These are phyloP conservation scores for Termitomyces bulborhizus DNA, from an alignment of 768 basidiomycete genomes.

Conservation along the genomic window DNA sequence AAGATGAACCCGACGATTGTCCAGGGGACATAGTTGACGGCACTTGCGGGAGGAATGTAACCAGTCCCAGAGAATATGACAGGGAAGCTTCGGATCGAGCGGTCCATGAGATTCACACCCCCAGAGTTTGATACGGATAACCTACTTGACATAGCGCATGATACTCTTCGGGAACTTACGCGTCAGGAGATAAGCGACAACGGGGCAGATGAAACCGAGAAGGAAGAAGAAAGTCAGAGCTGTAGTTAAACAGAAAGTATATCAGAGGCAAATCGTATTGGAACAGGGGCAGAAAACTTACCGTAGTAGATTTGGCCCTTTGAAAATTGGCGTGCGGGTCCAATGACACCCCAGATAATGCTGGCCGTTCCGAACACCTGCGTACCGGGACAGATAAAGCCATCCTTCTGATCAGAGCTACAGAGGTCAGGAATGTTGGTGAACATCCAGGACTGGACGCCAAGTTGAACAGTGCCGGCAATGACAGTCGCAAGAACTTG, in stretches of 20 bases:
- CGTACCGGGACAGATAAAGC: conserved; percentile 66
- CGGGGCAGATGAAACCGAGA: conserved; percentile 58
- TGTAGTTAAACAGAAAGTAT: conserved; percentile 13
- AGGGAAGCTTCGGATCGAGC: conserved; percentile 30
- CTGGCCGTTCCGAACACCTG: conserved; percentile 76
- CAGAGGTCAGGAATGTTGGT: conserved; percentile 63
- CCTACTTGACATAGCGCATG: conserved; percentile 59
- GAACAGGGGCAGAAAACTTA: conserved; percentile 8
- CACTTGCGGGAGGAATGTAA: conserved; percentile 58
- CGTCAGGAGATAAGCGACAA: conserved; percentile 46
- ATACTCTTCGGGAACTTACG: conserved; percentile 58
- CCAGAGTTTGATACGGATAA: conserved; percentile 1
- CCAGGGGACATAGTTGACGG: conserved; percentile 67
- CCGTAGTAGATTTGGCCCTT: conserved; percentile 54
- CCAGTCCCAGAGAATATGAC: conserved; percentile 58
- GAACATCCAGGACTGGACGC: conserved; percentile 77
- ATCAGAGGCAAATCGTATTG: background rate
- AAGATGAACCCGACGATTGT: conserved; percentile 60
- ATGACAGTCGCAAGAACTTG: conserved; percentile 65
- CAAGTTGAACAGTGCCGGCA: conserved; percentile 68
- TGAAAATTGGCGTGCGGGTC: conserved; percentile 68
- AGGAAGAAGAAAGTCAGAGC: conserved; percentile 75
- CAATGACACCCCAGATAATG: conserved; percentile 80
- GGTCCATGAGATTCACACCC: background rate
- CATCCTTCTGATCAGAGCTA: conserved; percentile 41